A percentile compares a stretch with the other conserved stretches of the same genome.
Evolutionary conservation across 2,329 filamentous ascomycete genomes (phyloP).

Genomic region (Colletotrichum sp.): DNA sequence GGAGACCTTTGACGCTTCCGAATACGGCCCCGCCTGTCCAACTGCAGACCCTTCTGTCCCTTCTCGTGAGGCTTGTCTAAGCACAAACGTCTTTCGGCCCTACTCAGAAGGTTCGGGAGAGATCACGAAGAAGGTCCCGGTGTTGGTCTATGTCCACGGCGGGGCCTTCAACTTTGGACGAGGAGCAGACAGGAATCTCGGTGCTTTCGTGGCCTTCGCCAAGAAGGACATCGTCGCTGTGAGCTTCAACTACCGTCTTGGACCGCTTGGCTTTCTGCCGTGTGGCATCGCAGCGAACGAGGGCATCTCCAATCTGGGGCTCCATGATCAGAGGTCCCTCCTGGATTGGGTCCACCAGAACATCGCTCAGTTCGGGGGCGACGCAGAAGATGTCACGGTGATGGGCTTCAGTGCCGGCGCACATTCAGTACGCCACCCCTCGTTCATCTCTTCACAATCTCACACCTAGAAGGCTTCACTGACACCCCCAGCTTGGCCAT

Average conservation of each 20-base stretch:
- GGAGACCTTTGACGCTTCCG: conserved; percentile 35
- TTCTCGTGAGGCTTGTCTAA: conserved; percentile 58
- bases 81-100: conserved; percentile 55
- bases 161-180: conserved; percentile 65
- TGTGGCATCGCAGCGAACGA: conserved; percentile 56
- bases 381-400: conserved; percentile 61
- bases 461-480: background rate
- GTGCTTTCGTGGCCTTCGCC: conserved; percentile 64
- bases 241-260: conserved; percentile 68
- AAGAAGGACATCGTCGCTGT: conserved; percentile 60
- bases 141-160: conserved; percentile 68
- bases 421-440: conserved; percentile 53
- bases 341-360: conserved; percentile 67
- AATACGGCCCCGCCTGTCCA: conserved; percentile 44
- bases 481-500: conserved; percentile 62
- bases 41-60: conserved; percentile 30
- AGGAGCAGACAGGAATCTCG: conserved; percentile 63
- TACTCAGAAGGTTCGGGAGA: conserved; percentile 16
- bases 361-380: conserved; percentile 65
- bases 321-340: conserved; percentile 65
- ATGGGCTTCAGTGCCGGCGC: conserved; percentile 68
- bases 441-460: conserved; percentile 18
- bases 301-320: conserved; percentile 67
- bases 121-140: conserved; percentile 37
- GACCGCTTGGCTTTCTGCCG: conserved; percentile 72